Percentiles rank a stretch among this genome's conserved stretches.
Evolutionary conservation across 75 land plant species (phyloP).

Genomic region (Picea sitchensis): DNA sequence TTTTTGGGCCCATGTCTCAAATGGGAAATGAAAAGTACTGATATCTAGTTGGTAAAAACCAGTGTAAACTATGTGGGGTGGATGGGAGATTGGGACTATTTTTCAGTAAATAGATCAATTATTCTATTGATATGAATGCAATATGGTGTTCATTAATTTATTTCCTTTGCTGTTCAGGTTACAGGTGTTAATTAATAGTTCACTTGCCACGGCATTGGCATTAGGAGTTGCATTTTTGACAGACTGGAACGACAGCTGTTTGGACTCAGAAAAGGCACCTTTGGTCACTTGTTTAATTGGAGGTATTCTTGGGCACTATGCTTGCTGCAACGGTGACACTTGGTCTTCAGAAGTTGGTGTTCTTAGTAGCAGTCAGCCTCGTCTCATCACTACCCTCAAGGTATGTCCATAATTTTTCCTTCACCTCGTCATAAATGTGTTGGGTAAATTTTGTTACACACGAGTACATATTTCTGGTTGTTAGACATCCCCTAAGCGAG

Average conservation of each 20-base stretch:
- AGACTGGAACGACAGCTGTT: constrained; percentile 60
- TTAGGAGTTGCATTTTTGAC: constrained; percentile 43
- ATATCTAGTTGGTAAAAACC: too few relatives aligned
- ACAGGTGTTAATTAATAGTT: constrained; percentile 82
- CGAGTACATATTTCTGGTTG: not conserved
- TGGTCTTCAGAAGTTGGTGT: constrained; percentile 97
- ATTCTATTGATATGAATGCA: not conserved
- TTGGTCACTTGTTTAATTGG: constrained; percentile 69
- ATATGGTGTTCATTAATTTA: not conserved
- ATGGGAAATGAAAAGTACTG: not conserved
- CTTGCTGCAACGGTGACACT: constrained; percentile 97
- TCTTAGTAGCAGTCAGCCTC: constrained; percentile 72
- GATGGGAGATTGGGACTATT: too few relatives aligned
- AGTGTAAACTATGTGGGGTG: not conserved
- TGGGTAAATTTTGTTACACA: not conserved
- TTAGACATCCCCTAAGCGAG: not conserved
- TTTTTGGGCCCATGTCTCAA: not conserved
- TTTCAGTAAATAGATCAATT: too few relatives aligned
- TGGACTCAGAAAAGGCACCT: constrained; percentile 52
- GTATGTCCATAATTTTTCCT: constrained; percentile 21
- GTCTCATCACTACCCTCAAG: constrained; percentile 84
- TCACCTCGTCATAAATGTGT: not conserved
- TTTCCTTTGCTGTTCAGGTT: constrained; percentile 40
- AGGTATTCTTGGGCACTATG: constrained; percentile 88
- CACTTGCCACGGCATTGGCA: constrained; percentile 59